These are phyloP conservation scores for Hypoxylon sp. DNA, from an alignment of 2,329 filamentous ascomycete genomes.

Conservation along the genomic window DNA sequence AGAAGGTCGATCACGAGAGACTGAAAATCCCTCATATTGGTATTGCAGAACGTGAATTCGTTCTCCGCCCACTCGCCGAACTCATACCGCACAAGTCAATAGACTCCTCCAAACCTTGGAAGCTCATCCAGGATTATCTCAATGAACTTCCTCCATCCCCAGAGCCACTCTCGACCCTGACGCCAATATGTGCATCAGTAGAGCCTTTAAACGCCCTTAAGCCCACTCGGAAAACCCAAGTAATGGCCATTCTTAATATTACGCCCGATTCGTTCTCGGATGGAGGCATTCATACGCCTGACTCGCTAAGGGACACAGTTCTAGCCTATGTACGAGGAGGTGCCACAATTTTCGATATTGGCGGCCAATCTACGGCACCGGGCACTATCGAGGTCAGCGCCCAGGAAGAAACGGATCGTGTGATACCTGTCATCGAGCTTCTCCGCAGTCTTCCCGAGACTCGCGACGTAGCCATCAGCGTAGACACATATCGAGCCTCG, in stretches of 20 bases:
- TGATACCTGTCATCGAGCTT: conserved; percentile 83
- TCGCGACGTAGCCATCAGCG: conserved; percentile 78
- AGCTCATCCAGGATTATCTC: conserved; percentile 72
- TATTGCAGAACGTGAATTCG: conserved; percentile 94
- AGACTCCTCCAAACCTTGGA: conserved; percentile 70
- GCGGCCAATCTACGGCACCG: conserved; percentile 93
- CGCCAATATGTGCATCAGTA: conserved; percentile 66
- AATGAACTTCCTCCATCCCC: conserved; percentile 68
- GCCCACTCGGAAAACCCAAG: conserved; percentile 74
- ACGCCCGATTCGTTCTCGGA: conserved; percentile 99
- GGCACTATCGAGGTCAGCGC: conserved; percentile 76
- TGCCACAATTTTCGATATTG: conserved; percentile 90
- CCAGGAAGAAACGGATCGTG: conserved; percentile 81
- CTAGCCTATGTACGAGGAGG: conserved; percentile 75
- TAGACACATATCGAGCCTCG: conserved; percentile 91
- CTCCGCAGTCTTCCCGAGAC: conserved; percentile 78
- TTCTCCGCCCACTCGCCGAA: conserved; percentile 88
- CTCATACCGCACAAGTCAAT: conserved; percentile 70
- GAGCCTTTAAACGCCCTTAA: conserved; percentile 72
- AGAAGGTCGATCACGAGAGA: conserved; percentile 76
- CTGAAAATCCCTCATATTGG: conserved; percentile 87
- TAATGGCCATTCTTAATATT: conserved; percentile 96
- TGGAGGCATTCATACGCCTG: conserved; percentile 75
- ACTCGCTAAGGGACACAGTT: conserved; percentile 72
- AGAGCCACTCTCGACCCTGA: conserved; percentile 71